Conservation (phyloP, 1,139 yeast species). For the Saccharomyces pastorianus region DNA sequence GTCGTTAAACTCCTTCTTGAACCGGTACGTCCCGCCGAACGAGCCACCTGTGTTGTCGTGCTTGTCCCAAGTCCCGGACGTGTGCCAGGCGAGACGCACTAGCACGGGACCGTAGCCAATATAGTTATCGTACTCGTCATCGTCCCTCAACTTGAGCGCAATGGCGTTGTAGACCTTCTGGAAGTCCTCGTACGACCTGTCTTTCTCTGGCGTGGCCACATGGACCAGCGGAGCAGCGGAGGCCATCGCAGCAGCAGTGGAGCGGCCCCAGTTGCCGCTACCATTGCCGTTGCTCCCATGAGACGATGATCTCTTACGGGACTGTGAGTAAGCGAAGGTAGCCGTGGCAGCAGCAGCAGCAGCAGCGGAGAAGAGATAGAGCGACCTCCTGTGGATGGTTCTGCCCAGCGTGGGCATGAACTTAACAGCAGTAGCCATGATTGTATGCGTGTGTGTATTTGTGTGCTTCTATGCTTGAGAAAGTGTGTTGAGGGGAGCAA, state of each 20-base stretch:
- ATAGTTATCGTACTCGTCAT: constrained; percentile 69
- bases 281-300: constrained; percentile 1
- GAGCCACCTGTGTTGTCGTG: constrained; percentile 65
- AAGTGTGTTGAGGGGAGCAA: too few relatives aligned
- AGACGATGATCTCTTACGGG: background rate
- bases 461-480: too few relatives aligned
- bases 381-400: constrained; percentile 12
- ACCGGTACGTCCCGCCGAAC: constrained; percentile 76
- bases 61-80: constrained; percentile 61
- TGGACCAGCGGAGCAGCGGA: constrained; percentile 8
- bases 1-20: constrained; percentile 54
- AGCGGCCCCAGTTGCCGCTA: constrained; percentile 1
- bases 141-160: constrained; percentile 62
- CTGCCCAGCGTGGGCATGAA: constrained; percentile 5
- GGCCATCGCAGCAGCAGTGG: background rate
- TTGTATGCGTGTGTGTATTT: background rate
- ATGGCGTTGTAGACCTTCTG: constrained; percentile 76
- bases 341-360: constrained; percentile 15
- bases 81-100: constrained; percentile 70
- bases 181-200: constrained; percentile 41
- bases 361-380: constrained; percentile 13
- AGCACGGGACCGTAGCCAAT: constrained; percentile 63
- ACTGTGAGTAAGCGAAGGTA: constrained; percentile 3
- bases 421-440: constrained; percentile 5
- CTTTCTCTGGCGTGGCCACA: constrained; percentile 18